phyloP scores from a whole-genome alignment of 164 flowering plant genomes.

The Protea cynaroides region DNA sequence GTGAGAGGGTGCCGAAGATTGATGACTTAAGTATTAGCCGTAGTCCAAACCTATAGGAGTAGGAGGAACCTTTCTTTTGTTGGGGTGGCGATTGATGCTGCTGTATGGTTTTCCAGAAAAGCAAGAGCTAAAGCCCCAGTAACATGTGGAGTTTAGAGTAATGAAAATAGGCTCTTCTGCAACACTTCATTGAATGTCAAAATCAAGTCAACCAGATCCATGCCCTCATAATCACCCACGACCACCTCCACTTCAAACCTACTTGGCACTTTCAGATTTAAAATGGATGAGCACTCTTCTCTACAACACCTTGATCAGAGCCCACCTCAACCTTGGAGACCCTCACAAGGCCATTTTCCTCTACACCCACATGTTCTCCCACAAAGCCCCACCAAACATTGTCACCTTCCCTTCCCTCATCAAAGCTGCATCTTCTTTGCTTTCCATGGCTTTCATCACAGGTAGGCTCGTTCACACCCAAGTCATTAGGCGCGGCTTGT shows the following conservation, averaged over 20 bases:
- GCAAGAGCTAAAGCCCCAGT: conserved; percentile 76
- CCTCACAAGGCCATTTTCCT: conserved; percentile 32
- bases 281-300: conserved; percentile 45
- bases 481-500: conserved; percentile 48
- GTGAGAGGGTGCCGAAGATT: no score
- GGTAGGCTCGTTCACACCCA: conserved; percentile 44
- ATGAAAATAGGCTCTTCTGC: conserved; percentile 86
- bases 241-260: conserved; percentile 30
- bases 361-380: conserved; percentile 56
- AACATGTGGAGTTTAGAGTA: conserved; percentile 85
- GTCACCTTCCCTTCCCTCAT: conserved; percentile 68
- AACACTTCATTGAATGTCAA: conserved; percentile 24
- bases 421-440: conserved; percentile 36
- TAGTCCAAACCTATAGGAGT: no score
- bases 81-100: conserved; percentile 67
- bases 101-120: conserved; percentile 62
- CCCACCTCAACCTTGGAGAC: conserved; percentile 28
- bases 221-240: conserved; percentile 44
- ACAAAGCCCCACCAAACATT: conserved; percentile 43
- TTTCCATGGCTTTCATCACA: conserved; percentile 12
- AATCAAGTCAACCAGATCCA: conserved; percentile 52
- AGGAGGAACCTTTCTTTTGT: conserved; percentile 61
- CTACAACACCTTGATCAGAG: conserved; percentile 63
- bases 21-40: no score
- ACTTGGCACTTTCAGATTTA: conserved; percentile 11